Evolutionary conservation across 2,329 filamentous ascomycete genomes (phyloP), one percentile per base, ranked within the genome.

Genomic region (Aureobasidium pullulans): DNA sequence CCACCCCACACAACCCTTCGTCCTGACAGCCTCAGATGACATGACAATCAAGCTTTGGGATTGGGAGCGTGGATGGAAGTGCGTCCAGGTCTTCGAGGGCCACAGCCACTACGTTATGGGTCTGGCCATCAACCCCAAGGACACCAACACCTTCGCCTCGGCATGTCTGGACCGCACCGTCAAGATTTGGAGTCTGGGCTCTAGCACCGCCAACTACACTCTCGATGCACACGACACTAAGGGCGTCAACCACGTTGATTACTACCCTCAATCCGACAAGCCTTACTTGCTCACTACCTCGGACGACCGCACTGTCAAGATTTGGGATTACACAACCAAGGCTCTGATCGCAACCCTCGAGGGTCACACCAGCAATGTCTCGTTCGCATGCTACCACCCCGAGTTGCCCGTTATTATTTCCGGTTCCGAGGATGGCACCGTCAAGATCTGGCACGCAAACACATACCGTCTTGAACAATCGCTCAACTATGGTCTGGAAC

Each of bases 21-120:
- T 97, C 57, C 81, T 99, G 62, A 99, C 94, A 58, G 94, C 94
- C 64, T 94, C 89, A 64, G 92, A 96, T 87, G 92, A 96, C 73
- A 96, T 96, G 91, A 96, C 91, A 60, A 96, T 96, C 72, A 96
- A 94, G 81, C 81, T 96, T 53, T 99, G 94, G 92, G 92, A 99
- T 73, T 99, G 94, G 94, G 94, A 99, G 68, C 95, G 94, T 75
- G 85, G 85, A 66, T 99, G 94, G 94, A 96, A 96, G 75, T 97
- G 93, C 71, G 90, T 97, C 34, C 91, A 96, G 74, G 85, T 96
- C 46, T 99, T 96, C 69, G 93, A 97, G 73, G 94, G 94, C 32
- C 95, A 99, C 72, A 89, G 87, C 67, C 94, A 96, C 77, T 96
- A 96, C 77, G 93, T 96, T 64, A 96, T 97, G 93, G 90, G 90